Percentiles rank a stretch among this genome's conserved stretches.
Evolutionary conservation across 2,329 filamentous ascomycete species (phyloP).

Genomic region (Ceratocystis cacaofunesta): DNA sequence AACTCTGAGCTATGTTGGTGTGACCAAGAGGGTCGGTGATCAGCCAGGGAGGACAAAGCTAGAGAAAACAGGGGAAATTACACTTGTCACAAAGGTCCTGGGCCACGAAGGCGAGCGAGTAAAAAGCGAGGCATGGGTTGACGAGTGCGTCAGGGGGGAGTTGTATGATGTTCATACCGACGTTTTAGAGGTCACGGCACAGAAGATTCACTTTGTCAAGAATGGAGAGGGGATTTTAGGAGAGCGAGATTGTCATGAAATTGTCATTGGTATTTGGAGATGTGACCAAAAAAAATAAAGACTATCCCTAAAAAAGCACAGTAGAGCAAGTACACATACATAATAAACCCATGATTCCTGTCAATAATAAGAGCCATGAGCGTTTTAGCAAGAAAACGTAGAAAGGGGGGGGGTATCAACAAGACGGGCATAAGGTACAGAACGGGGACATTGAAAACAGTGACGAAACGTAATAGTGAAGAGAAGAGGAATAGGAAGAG

Average conservation of each 20-base stretch:
- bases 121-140: neutral
- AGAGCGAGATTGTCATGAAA: neutral
- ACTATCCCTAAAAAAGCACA: conserved; percentile 1
- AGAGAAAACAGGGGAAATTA: neutral
- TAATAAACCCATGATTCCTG: neutral
- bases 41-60: neutral
- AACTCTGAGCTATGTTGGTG: neutral
- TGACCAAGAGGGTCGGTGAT: neutral
- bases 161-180: neutral
- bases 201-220: neutral
- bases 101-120: neutral
- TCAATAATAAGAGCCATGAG: neutral
- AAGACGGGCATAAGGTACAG: conserved; percentile 8
- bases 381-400: conserved; percentile 3
- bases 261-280: neutral
- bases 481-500: conserved; percentile 8
- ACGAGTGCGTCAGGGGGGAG: neutral
- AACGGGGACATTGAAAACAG: conserved; percentile 1
- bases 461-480: neutral
- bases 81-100: neutral
- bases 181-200: neutral
- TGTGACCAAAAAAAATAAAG: neutral
- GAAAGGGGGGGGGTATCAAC: conserved; percentile 6
- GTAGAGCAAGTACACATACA: neutral
- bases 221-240: too few species aligned